Conservation (phyloP, 2,329 filamentous ascomycete species). For the Myriosclerotinia duriaeana region DNA sequence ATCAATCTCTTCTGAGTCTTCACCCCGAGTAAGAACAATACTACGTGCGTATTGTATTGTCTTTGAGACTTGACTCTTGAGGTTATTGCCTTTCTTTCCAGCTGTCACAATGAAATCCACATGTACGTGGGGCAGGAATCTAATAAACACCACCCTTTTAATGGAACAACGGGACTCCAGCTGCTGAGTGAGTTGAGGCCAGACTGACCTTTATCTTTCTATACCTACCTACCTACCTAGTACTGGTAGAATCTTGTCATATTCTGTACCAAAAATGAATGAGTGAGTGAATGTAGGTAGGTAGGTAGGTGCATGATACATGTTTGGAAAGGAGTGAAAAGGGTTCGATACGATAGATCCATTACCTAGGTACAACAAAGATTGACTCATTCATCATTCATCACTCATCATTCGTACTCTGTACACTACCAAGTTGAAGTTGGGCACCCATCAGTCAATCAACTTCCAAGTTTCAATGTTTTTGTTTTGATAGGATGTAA, state of each 20-base stretch:
- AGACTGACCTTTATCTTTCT: slow-evolving; percentile 9
- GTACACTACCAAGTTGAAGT: no score
- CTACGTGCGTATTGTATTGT: neutral
- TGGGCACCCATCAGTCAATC: neutral
- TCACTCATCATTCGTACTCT: neutral
- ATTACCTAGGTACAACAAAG: slow-evolving; percentile 1
- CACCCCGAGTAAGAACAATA: neutral
- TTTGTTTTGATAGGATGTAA: slow-evolving; percentile 9
- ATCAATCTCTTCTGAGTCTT: neutral
- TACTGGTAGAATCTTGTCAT: neutral
- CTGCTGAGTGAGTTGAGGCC: neutral
- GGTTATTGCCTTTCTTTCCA: neutral
- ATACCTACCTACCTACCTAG: neutral
- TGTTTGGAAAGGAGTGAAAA: neutral
- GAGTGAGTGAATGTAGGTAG: no score
- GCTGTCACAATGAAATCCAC: slow-evolving; percentile 8
- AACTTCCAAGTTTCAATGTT: neutral
- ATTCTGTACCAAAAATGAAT: neutral
- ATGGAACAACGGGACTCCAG: neutral
- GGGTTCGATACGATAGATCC: neutral
- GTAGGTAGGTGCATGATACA: no score
- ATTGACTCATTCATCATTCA: slow-evolving; percentile 5
- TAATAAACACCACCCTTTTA: neutral
- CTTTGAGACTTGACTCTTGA: neutral
- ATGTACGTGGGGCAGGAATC: slow-evolving; percentile 6